Base-by-base conservation (phyloP, 2,329 filamentous ascomycete genomes). In the Epichloe aotearoae region DNA sequence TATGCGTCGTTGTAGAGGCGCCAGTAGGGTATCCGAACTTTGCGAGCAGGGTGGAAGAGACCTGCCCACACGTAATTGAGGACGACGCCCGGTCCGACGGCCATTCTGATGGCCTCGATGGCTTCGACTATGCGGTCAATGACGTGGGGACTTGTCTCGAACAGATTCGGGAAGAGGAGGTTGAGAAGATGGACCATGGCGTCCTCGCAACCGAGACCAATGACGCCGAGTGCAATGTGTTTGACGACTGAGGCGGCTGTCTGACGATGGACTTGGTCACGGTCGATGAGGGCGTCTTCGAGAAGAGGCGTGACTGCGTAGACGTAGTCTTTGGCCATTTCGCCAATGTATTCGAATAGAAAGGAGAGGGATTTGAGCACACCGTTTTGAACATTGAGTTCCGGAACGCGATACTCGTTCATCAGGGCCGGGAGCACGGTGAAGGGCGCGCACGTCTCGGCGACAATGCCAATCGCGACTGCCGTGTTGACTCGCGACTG, bases 291-390 rank as follows among this genome's bases (percentile, higher is more conserved):
- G 2, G 94, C 93, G 64, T 98, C 93, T 65, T 98, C 93, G 2
- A 98, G 82, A 10, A 98, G 75, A 6, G 93, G 93, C 2, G 90
- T 96, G 36, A 98, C 90, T 17, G 94, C 93, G 63, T 98, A 98
- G 64, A 98, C 93, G 66, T 98, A 98, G 69, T 98, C 93, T 71
- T 97, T 98, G 56, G 89, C 88, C 93, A 98, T 97, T 69, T 98
- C 93, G 56, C 93, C 93, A 66, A 98, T 98, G 70, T 98, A 98
- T 65, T 98, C 93, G 64, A 97, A 98, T 54, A 98, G 76, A 77
- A 98, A 98, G 6, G 88, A 94, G 49, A 98, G 77, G 5, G 90
- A 90, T 68, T 98, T 98, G 64, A 98, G 82, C 36, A 98, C 93
- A 71, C 93, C 93, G 60, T 98, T 98, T 66, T 98, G 93, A 26